A percentile compares a stretch with the other conserved stretches of the same genome.
phyloP scores from a whole-genome alignment of 1,139 yeast species.

The Ogataea hybrid region DNA sequence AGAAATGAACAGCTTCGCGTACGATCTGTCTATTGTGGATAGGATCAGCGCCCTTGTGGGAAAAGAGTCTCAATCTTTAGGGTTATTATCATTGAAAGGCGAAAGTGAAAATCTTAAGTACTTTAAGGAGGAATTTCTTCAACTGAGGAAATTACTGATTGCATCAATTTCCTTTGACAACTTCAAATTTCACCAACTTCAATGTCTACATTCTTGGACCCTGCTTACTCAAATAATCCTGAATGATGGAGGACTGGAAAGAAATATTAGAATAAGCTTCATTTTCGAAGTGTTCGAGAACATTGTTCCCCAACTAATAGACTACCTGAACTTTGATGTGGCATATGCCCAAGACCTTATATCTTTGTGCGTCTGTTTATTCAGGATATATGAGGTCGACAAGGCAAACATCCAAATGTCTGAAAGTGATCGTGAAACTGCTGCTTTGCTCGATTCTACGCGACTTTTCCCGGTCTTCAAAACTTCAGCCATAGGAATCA shows the following conservation, averaged over 20 bases:
- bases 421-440: slow-evolving; percentile 25
- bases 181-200: slow-evolving; percentile 53
- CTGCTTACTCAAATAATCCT: slow-evolving; percentile 72
- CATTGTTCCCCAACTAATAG: slow-evolving; percentile 72
- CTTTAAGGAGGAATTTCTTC: slow-evolving; percentile 17
- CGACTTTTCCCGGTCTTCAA: slow-evolving; percentile 69
- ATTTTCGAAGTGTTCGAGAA: slow-evolving; percentile 75
- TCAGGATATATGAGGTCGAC: slow-evolving; percentile 59
- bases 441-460: slow-evolving; percentile 33
- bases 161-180: slow-evolving; percentile 45
- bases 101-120: slow-evolving; percentile 13
- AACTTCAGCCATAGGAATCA: slow-evolving; percentile 71
- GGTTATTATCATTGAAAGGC: slow-evolving; percentile 12
- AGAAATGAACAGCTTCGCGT: slow-evolving; percentile 18
- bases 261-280: slow-evolving; percentile 51
- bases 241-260: slow-evolving; percentile 49
- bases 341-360: slow-evolving; percentile 74
- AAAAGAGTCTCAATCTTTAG: slow-evolving; percentile 23
- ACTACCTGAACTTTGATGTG: slow-evolving; percentile 65
- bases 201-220: slow-evolving; percentile 78
- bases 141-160: slow-evolving; percentile 37
- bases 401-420: slow-evolving; percentile 29
- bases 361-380: slow-evolving; percentile 68
- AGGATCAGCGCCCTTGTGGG: slow-evolving; percentile 23
- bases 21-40: slow-evolving; percentile 29